Conservation (phyloP, 2,329 filamentous ascomycete genomes). For the Colletotrichum higginsianum region DNA sequence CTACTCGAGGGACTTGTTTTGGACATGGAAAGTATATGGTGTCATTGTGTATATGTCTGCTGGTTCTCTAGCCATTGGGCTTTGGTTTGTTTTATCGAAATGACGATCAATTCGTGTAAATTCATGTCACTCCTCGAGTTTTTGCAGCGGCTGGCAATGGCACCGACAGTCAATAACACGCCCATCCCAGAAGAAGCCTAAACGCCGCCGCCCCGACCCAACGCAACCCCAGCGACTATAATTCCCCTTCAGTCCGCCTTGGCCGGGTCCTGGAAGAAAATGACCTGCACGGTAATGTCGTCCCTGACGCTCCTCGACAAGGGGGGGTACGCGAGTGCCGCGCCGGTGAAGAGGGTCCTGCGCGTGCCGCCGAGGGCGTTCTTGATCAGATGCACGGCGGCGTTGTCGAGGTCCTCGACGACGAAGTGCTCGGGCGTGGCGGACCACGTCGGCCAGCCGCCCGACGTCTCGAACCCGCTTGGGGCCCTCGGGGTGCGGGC, state of each 20-base stretch:
- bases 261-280: conserved; percentile 64
- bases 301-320: conserved; percentile 77
- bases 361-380: conserved; percentile 86
- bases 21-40: too few species aligned
- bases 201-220: background rate
- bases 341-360: conserved; percentile 79
- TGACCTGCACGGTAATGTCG: conserved; percentile 87
- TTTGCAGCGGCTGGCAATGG: too few species aligned
- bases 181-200: background rate
- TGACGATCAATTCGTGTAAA: too few species aligned
- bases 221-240: background rate
- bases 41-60: too few species aligned
- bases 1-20: too few species aligned
- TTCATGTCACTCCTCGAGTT: too few species aligned
- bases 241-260: conserved; percentile 5
- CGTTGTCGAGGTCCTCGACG: conserved; percentile 79
- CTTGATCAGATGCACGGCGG: conserved; percentile 83
- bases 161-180: background rate
- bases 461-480: conserved; percentile 43
- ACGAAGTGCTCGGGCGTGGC: conserved; percentile 71
- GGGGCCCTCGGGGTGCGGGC: background rate
- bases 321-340: conserved; percentile 79
- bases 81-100: too few species aligned
- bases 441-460: conserved; percentile 42
- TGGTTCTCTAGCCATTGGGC: too few species aligned